Percentiles rank a stretch among this genome's conserved stretches.
Conservation (phyloP, 73 alveolate species). For the Tetrahymena borealis region DNA sequence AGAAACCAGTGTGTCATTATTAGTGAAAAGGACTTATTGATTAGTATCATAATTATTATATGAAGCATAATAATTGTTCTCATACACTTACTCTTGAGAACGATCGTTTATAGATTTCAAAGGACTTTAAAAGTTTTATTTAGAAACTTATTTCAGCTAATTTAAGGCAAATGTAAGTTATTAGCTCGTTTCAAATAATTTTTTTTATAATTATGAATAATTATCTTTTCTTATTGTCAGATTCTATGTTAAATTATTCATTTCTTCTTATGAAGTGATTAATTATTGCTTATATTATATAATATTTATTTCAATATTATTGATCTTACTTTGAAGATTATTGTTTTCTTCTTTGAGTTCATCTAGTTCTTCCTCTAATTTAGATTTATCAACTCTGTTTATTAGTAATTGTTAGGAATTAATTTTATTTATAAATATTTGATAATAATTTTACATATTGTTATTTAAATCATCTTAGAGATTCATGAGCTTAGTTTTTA, state of each 20-base stretch:
- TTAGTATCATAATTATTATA: background rate
- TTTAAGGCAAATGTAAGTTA: background rate
- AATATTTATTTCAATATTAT: background rate
- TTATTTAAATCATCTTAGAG: background rate
- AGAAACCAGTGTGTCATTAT: background rate
- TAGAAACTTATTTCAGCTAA: background rate
- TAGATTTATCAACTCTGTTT: background rate
- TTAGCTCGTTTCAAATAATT: background rate
- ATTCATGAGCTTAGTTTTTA: background rate
- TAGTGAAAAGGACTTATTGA: background rate
- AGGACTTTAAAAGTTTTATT: background rate
- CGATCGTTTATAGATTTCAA: background rate
- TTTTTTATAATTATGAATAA: background rate
- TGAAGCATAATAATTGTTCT: background rate
- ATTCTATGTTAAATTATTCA: background rate
- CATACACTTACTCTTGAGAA: background rate
- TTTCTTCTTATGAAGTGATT: background rate
- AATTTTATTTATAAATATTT: background rate
- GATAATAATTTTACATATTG: background rate
- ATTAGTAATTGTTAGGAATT: no score
- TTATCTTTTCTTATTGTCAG: background rate
- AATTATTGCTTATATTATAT: background rate
- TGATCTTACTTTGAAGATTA: background rate
- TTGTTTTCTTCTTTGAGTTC: background rate
- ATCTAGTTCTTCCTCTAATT: background rate